phyloP scores from a whole-genome alignment of 805 yeast species.

The Pichia deserticola region DNA sequence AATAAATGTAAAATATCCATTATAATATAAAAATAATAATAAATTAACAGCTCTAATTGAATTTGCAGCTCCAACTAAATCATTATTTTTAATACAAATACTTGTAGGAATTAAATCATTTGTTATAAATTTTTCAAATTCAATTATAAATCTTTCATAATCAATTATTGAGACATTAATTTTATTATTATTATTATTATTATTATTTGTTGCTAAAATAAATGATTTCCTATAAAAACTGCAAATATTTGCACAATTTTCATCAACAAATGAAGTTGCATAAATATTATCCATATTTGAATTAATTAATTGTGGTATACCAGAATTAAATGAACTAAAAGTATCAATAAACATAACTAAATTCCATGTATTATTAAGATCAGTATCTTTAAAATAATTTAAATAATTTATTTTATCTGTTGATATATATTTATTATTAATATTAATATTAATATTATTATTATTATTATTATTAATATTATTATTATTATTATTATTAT shows the following conservation, averaged over 20 bases:
- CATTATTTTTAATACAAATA: slow-evolving; percentile 5
- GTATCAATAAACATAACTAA: slow-evolving; percentile 18
- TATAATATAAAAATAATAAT: slow-evolving; percentile 17
- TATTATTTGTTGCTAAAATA: slow-evolving; percentile 5
- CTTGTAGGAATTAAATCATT: slow-evolving; percentile 5
- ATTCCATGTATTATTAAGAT: slow-evolving; percentile 16
- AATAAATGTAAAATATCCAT: slow-evolving; percentile 9
- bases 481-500: no score
- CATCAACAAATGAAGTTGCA: slow-evolving; percentile 3
- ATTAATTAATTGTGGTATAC: slow-evolving; percentile 16
- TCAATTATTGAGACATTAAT: slow-evolving; percentile 7
- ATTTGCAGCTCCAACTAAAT: slow-evolving; percentile 3
- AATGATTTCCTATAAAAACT: slow-evolving; percentile 11
- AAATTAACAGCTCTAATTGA: slow-evolving; percentile 13
- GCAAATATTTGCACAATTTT: slow-evolving; percentile 3
- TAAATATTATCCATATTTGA: slow-evolving; percentile 6
- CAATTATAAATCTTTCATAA: slow-evolving; percentile 16
- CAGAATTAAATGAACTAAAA: slow-evolving; percentile 18
- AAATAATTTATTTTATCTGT: neutral
- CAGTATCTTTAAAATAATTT: slow-evolving; percentile 11
- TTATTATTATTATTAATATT: no score
- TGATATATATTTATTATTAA: no score
- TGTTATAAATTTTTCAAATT: slow-evolving; percentile 14
- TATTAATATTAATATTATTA: no score
- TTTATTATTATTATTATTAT: neutral